These are phyloP conservation scores for Rosa rugosa DNA, from an alignment of 306 rosid species.

Conservation along the genomic window DNA sequence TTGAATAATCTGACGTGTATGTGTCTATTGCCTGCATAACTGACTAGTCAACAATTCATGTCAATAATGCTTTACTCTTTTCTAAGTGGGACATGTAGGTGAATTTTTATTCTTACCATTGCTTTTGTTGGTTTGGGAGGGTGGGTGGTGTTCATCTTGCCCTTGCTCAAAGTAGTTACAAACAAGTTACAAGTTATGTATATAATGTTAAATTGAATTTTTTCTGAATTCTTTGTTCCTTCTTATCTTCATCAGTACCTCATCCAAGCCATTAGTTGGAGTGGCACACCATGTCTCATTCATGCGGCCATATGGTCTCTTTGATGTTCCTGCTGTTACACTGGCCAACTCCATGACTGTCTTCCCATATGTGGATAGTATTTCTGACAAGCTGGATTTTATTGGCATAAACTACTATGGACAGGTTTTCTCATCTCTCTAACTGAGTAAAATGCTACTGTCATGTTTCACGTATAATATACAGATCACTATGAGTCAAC, in stretches of 20 bases:
- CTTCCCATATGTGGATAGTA: slow-evolving; percentile 72
- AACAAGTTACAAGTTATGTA: not conserved
- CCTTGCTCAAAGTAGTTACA: not conserved
- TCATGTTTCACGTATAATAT: slow-evolving; percentile 16
- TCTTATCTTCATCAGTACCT: slow-evolving; percentile 37
- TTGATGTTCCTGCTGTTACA: slow-evolving; percentile 74
- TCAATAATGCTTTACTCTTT: slow-evolving; percentile 13
- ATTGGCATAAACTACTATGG: slow-evolving; percentile 97
- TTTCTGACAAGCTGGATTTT: slow-evolving; percentile 80
- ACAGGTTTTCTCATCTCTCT: slow-evolving; percentile 58
- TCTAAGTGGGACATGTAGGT: not conserved
- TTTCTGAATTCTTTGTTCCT: not conserved
- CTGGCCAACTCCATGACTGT: slow-evolving; percentile 81
- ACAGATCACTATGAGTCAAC: not conserved
- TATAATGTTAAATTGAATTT: not conserved
- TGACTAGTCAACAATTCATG: not conserved
- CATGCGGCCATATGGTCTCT: slow-evolving; percentile 92
- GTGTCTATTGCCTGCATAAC: slow-evolving; percentile 2
- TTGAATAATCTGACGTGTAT: not conserved
- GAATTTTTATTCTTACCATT: not conserved
- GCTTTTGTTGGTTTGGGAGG: not conserved
- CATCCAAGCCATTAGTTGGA: slow-evolving; percentile 61
- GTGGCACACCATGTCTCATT: slow-evolving; percentile 92
- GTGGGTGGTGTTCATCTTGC: not conserved
- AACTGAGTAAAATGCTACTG: slow-evolving; percentile 17